Conservation (phyloP, 495 filamentous ascomycete genomes). For the Bryoglossum gracile region DNA sequence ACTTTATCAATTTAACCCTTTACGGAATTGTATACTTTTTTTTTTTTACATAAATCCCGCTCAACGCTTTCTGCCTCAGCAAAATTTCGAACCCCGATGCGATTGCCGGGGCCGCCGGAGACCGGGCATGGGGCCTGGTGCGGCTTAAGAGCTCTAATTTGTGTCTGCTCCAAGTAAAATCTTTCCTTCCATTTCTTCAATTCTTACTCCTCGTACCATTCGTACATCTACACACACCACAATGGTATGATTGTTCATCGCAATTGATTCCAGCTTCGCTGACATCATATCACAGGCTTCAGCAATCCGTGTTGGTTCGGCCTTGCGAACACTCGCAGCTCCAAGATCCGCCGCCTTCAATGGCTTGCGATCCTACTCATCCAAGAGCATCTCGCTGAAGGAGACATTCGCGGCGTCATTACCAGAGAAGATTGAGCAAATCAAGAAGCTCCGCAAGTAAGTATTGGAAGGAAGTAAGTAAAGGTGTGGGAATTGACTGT, state of each 20-base stretch:
- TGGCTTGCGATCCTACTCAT: slow-evolving; percentile 69
- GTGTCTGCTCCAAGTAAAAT: background rate
- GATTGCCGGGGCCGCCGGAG: no score
- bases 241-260: no score
- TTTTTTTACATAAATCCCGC: no score
- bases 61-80: no score
- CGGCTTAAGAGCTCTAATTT: background rate
- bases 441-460: slow-evolving; percentile 95
- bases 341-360: slow-evolving; percentile 68
- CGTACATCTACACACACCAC: slow-evolving; percentile 27
- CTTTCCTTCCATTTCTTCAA: slow-evolving; percentile 4
- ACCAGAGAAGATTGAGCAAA: slow-evolving; percentile 94
- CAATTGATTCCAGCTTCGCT: no score
- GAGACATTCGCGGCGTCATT: slow-evolving; percentile 95
- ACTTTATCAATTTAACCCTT: no score
- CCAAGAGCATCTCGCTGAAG: slow-evolving; percentile 51
- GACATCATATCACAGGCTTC: no score
- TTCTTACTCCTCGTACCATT: slow-evolving; percentile 22
- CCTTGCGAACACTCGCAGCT: slow-evolving; percentile 61
- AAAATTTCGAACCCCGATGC: no score
- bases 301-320: slow-evolving; percentile 67
- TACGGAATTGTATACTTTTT: no score
- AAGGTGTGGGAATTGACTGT: slow-evolving; percentile 7
- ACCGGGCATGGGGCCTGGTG: no score
- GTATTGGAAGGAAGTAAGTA: slow-evolving; percentile 6